Base-by-base conservation (phyloP, 2,329 filamentous ascomycete species). In the Hypoxylon sp. region DNA sequence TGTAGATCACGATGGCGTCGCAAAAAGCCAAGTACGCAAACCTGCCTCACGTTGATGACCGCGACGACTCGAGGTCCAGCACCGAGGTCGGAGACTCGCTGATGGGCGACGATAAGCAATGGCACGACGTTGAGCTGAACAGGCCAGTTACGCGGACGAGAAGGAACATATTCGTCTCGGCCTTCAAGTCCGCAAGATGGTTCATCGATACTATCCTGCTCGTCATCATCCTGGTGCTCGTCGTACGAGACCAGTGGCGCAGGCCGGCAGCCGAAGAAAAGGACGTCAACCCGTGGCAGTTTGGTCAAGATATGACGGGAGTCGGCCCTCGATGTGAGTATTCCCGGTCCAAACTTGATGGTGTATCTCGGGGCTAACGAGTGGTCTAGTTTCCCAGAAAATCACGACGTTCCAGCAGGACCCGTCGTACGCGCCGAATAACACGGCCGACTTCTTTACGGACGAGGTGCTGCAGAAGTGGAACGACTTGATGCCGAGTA, bases 21-120 rank as follows among this genome's bases (percentile, higher is more conserved):
- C 64, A 66, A 46, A 69, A 67, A 21, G 50, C 59, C 48, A 69
- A 72, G 52, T 74, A 75, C 65, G 64, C 70, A 40, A 69, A 70
- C 53, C 51, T 76, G 42, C 60, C 68, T 27, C 62, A 68, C 26
- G 50, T 67, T 20, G 71, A 72, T n/a, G 73, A 76, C 42, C 68
- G 71, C 47, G 70, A 74, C 18, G 71, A 73, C 55, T 56, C 63
- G 48, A 69, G 72, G 31, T 76, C 72, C 21, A 75, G 71, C 67
- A 78, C 76, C 50, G 76, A 78, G 60, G 75, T 78, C 53, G 76
- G 75, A 53, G 64, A 64, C 21, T 77, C 75, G 4, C 63, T 79
- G 46, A 75, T 78, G 67, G 73, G 72, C 48, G 73, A 74, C 21
- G 73, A 72, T 54, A 75, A 76, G 66, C 67, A 70, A 35, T 72